Evolutionary conservation across 2,329 filamentous ascomycete species (phyloP), one percentile per base, ranked within the genome.

Genomic region (Lomentospora prolificans): DNA sequence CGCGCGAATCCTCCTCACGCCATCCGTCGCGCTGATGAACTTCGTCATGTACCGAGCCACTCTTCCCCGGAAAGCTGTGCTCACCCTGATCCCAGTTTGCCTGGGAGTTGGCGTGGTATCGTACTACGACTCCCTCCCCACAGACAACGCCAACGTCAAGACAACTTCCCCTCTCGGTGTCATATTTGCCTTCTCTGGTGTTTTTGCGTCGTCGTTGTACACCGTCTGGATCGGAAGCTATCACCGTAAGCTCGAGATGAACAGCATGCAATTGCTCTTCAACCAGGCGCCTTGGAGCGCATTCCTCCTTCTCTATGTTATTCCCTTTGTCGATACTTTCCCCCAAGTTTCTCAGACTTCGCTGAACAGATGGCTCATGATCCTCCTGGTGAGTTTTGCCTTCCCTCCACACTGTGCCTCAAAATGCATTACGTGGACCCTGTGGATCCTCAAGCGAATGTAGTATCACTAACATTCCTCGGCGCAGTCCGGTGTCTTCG

Each of bases 141-240:
- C 70, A 2, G 63, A 67, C 14, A 71, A 78, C 61, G 67, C 69
- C 33, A 75, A 69, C 44, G 68, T 79, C 63, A 79, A 79, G 66
- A 78, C 77, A 0, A 85, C 82, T 0, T 76, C 75, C 14, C 69
- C 70, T 0, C 64, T 84, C 33, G 83, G 84, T n/a, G 76, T 86
- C 3, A 63, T 83, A 33, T 86, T 86, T 63, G 82, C 84, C 24
- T 79, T 87, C 56, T 63, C 69, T 2, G 84, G 84, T 52, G 82
- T 87, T 9, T 75, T 85, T 54, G 82, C 82, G 14, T 85, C 81
- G 30, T 82, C 82, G 1, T 67, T 87, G 14, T 87, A 87, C 66
- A 87, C 84, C 0, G 79, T 87, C 58, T 86, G 82, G 81, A 85
- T 87, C 63, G 76, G 79, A 53, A 78, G 76, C 63, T 86, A 83